A percentile compares a stretch with the other conserved stretches of the same genome.
These are phyloP conservation scores for Cucurbita pepo DNA, from an alignment of 306 rosid species.

Conservation along the genomic window DNA sequence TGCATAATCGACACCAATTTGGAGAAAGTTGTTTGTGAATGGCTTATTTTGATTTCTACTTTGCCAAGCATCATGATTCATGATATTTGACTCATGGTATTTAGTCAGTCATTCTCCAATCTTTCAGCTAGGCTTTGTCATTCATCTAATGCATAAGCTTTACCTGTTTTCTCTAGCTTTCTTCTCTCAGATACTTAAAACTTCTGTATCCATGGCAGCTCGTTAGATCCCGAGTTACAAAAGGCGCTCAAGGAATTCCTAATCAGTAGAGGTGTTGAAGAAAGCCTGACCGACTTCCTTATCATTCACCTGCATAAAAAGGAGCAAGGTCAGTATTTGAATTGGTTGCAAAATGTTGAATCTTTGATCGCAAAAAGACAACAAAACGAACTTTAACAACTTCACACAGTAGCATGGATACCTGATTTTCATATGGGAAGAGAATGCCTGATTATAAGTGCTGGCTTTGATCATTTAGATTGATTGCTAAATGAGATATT, in stretches of 20 bases:
- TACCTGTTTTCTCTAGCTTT: not conserved
- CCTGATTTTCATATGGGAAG: not conserved
- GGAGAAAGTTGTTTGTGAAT: not conserved
- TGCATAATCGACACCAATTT: too few species aligned
- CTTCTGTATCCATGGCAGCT: slow-evolving; percentile 18
- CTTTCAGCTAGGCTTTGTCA: not conserved
- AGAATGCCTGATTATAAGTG: not conserved
- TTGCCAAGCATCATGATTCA: not conserved
- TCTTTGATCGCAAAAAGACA: slow-evolving; percentile 16
- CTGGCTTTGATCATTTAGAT: not conserved
- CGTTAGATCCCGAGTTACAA: slow-evolving; percentile 30
- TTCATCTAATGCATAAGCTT: not conserved
- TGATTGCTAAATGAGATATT: not conserved
- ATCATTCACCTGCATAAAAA: slow-evolving; percentile 41
- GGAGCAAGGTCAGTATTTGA: slow-evolving; percentile 56
- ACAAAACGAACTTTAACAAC: not conserved
- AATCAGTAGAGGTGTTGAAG: slow-evolving; percentile 45
- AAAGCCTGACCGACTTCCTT: slow-evolving; percentile 47
- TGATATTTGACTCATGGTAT: not conserved
- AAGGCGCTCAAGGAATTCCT: slow-evolving; percentile 40
- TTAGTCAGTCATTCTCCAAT: not conserved
- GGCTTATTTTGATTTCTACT: not conserved
- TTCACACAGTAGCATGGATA: not conserved
- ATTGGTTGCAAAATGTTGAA: slow-evolving; percentile 54
- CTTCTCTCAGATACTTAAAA: not conserved